Evolutionary conservation across 2,329 filamentous ascomycete species (phyloP).

Genomic region (Ceratocystiopsis brevicomis): DNA sequence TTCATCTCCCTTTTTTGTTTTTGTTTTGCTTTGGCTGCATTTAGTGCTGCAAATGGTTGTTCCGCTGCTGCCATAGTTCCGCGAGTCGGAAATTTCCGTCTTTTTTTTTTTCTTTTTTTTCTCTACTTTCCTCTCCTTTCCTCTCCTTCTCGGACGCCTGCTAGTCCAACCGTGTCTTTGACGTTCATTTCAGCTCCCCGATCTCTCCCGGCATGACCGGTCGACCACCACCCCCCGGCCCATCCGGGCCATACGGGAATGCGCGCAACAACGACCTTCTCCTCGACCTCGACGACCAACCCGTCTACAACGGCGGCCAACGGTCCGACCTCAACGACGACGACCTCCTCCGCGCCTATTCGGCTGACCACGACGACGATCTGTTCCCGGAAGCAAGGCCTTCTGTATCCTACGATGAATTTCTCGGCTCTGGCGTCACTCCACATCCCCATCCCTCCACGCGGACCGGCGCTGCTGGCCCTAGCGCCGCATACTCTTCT

Average conservation of each 20-base stretch:
- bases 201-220: constrained; percentile 38
- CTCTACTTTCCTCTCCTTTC: too few relatives aligned
- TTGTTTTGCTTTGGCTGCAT: too few relatives aligned
- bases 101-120: too few relatives aligned
- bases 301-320: constrained; percentile 57
- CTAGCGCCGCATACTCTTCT: neutral
- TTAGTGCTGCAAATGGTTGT: too few relatives aligned
- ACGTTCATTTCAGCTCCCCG: neutral
- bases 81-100: too few relatives aligned
- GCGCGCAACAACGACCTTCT: constrained; percentile 42
- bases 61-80: too few relatives aligned
- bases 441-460: constrained; percentile 16
- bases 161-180: too few relatives aligned
- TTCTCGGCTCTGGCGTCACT: constrained; percentile 51
- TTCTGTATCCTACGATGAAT: constrained; percentile 87
- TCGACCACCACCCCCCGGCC: constrained; percentile 29
- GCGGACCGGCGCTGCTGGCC: constrained; percentile 9
- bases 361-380: constrained; percentile 40
- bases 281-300: constrained; percentile 54
- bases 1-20: too few relatives aligned
- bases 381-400: constrained; percentile 44
- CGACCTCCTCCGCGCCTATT: constrained; percentile 56
- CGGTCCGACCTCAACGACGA: constrained; percentile 53
- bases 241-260: constrained; percentile 26
- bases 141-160: too few relatives aligned